Conservation (phyloP, 139 green algal genomes). For the Chlamydomonas applanata region DNA sequence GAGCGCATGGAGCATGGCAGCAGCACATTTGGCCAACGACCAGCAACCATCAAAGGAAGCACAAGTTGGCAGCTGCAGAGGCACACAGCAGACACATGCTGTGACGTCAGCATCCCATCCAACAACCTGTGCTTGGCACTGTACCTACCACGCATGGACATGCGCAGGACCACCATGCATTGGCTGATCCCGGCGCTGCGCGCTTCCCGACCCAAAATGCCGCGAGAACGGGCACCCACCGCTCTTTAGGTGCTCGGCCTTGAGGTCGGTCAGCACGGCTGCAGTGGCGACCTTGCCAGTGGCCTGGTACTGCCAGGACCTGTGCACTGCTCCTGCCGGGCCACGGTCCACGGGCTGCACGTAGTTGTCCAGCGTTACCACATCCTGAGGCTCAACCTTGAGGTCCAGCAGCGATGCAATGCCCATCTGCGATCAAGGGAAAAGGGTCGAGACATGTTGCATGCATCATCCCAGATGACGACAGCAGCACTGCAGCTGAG, state of each 20-base stretch:
- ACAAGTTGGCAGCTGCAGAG: neutral
- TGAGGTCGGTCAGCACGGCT: conserved; percentile 32
- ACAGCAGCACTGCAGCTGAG: neutral
- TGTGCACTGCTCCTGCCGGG: conserved; percentile 25
- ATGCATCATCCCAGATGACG: neutral
- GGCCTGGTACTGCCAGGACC: conserved; percentile 48
- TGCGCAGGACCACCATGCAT: too few species aligned
- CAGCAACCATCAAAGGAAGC: neutral
- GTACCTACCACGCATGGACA: too few species aligned
- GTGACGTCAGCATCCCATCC: too few species aligned
- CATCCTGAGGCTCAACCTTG: conserved; percentile 30
- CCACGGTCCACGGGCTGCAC: conserved; percentile 39
- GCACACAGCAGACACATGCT: too few species aligned
- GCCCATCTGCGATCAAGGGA: conserved; percentile 10
- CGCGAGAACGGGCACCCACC: conserved; percentile 22
- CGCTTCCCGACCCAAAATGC: too few species aligned
- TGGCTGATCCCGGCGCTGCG: too few species aligned
- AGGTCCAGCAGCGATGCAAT: conserved; percentile 19
- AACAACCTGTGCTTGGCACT: too few species aligned
- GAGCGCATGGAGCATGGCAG: neutral
- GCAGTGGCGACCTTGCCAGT: conserved; percentile 37
- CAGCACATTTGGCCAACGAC: neutral
- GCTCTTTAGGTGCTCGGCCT: conserved; percentile 35
- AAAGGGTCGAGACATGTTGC: neutral
- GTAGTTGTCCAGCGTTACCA: conserved; percentile 36